Conservation (phyloP, 2,329 filamentous ascomycete species). For the Colletotrichum horii region DNA sequence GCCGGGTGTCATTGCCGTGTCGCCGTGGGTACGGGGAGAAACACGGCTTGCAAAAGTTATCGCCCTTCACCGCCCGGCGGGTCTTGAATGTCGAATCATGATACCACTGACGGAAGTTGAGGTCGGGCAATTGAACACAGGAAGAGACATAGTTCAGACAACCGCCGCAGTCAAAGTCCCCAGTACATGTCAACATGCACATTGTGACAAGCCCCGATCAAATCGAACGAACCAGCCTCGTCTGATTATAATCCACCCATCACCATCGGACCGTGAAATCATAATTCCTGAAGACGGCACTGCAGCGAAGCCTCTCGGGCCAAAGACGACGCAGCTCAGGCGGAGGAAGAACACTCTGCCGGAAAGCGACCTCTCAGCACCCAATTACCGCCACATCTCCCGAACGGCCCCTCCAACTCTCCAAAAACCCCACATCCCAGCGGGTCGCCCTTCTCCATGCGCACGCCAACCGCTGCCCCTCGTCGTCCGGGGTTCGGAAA, state of each 20-base stretch:
- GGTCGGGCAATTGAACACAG: neutral
- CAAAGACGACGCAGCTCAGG: neutral
- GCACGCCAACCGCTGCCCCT: slow-evolving; percentile 9
- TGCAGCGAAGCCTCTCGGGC: neutral
- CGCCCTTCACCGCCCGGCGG: neutral
- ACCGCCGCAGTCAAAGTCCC: neutral
- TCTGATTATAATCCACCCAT: neutral
- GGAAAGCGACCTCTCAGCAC: neutral
- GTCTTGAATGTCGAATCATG: neutral
- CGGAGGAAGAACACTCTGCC: slow-evolving; percentile 19
- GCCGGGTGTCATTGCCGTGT: neutral
- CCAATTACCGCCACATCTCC: slow-evolving; percentile 21
- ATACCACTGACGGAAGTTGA: no score
- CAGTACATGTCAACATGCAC: neutral
- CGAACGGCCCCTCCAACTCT: slow-evolving; percentile 5
- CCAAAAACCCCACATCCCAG: slow-evolving; percentile 3
- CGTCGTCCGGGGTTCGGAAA: slow-evolving; percentile 17
- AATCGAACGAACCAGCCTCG: neutral
- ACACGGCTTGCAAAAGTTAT: neutral
- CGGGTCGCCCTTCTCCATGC: neutral
- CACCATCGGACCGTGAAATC: neutral
- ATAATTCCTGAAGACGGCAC: neutral
- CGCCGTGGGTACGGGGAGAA: neutral
- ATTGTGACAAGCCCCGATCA: neutral
- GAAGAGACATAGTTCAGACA: neutral